Evolutionary conservation across 495 filamentous ascomycete species (phyloP).

Genomic region (Aspergillus nanangensis): DNA sequence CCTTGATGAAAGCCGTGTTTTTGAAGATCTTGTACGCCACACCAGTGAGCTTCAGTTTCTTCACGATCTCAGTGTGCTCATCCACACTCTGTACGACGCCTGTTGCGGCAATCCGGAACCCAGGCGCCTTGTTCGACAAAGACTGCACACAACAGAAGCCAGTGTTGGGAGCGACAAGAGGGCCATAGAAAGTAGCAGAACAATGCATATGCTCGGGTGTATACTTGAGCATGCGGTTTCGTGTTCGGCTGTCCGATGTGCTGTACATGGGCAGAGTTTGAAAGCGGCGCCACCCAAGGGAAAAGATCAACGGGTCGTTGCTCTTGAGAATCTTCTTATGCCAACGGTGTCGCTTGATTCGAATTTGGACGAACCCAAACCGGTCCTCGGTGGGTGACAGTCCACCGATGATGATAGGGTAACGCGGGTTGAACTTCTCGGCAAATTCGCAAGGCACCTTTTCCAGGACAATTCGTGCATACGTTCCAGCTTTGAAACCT

Average conservation of each 20-base stretch:
- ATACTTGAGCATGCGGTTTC: conserved; percentile 98
- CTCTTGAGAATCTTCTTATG: conserved; percentile 99
- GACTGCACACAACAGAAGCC: conserved; percentile 92
- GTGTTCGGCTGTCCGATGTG: conserved; percentile 85
- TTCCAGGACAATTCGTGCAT: conserved; percentile 83
- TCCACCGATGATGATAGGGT: conserved; percentile 85
- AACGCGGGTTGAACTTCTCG: conserved; percentile 76
- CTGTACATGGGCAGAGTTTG: conserved; percentile 90
- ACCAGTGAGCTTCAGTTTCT: conserved; percentile 95
- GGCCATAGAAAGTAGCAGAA: conserved; percentile 91
- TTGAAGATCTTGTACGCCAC: conserved; percentile 96
- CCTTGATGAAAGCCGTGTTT: conserved; percentile 97
- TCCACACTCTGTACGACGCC: conserved; percentile 91
- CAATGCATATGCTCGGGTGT: conserved; percentile 98
- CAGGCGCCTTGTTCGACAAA: conserved; percentile 80
- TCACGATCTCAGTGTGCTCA: conserved; percentile 92
- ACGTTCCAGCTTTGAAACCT: conserved; percentile 89
- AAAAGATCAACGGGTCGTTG: conserved; percentile 95
- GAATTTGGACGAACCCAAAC: conserved; percentile 89
- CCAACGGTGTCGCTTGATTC: conserved; percentile 97
- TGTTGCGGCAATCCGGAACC: conserved; percentile 91
- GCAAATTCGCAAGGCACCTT: conserved; percentile 90
- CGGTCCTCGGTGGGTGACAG: conserved; percentile 88
- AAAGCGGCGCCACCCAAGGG: conserved; percentile 94
- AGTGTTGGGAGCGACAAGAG: conserved; percentile 90